Evolutionary conservation across 441 rosid genomes (phyloP), one percentile per base, ranked within the genome.

Genomic region (Flueggea neowawraea): DNA sequence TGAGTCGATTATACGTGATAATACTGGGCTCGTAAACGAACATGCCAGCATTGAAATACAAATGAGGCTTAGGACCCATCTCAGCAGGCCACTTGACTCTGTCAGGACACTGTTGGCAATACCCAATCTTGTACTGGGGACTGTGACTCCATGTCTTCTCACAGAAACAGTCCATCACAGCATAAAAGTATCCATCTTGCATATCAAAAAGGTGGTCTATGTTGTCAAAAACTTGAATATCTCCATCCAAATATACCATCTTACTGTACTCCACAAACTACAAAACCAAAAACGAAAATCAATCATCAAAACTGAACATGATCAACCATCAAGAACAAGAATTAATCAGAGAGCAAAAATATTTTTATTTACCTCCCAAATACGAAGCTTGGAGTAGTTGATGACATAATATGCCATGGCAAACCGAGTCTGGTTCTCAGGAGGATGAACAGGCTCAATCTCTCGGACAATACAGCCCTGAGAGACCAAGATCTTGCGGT

Each of bases 361-460:
- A 22, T 22, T 22, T n/a, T 22, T 22, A 9, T 43, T 49, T 75
- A 88, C 98, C 90, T 90, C 83, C 98, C 98, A 93, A 2, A 90
- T 86, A 62, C 98, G 96, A 58, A 88, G 92, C 78, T 90, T 90
- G 63, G 96, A 89, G 78, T 91, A 91, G 73, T 89, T 91, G 77
- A 89, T 89, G 63, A 91, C 91, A 31, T 91, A 91, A 52, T 92
- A 82, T 48, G 90, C 88, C 98, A 92, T 84, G 60, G 97, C 96
- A 39, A 88, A 92, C 72, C 74, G 79, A 12, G 95, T 84, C 73
- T 88, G 91, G 67, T 77, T 92, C 74, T 79, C 84, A 6, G 96
- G 98, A 2, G 96, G 97, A 55, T 84, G 60, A 11, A 92, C 84
- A 4, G 96, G 92, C 62, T 71, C 80, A 16, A 92, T 92, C 73